These are phyloP conservation scores for Immersiella caudata DNA, from an alignment of 495 filamentous ascomycete species.

Conservation along the genomic window DNA sequence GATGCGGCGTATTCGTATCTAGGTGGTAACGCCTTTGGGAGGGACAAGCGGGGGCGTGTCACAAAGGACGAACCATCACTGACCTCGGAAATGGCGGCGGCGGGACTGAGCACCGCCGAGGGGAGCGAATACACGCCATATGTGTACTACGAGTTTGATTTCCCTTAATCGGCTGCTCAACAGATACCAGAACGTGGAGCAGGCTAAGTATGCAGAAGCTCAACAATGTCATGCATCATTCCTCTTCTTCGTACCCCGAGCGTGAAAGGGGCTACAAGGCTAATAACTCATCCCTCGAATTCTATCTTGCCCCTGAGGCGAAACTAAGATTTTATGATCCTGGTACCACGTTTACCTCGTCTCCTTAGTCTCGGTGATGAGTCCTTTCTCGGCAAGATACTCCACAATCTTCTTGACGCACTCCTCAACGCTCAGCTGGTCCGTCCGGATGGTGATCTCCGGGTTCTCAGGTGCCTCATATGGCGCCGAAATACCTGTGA, in stretches of 20 bases:
- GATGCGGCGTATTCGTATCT: conserved; percentile 89
- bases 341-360: conserved; percentile 27
- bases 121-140: conserved; percentile 90
- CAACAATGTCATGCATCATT: neutral
- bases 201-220: neutral
- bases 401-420: conserved; percentile 80
- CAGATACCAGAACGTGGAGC: neutral
- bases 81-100: conserved; percentile 77
- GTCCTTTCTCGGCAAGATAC: conserved; percentile 65
- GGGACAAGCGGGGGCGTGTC: conserved; percentile 90
- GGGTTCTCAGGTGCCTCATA: conserved; percentile 88
- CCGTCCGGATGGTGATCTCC: conserved; percentile 82
- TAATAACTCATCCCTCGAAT: conserved; percentile 4
- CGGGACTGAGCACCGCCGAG: conserved; percentile 61
- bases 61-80: conserved; percentile 80
- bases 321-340: neutral
- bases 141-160: conserved; percentile 95
- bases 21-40: conserved; percentile 89
- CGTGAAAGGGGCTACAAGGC: neutral
- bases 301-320: neutral
- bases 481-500: conserved; percentile 90
- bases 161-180: conserved; percentile 44
- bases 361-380: conserved; percentile 43
- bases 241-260: neutral
- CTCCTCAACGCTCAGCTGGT: conserved; percentile 78